These are phyloP conservation scores for Cryptosporidium andersoni DNA, from an alignment of 169 alveolate genomes.

Conservation along the genomic window DNA sequence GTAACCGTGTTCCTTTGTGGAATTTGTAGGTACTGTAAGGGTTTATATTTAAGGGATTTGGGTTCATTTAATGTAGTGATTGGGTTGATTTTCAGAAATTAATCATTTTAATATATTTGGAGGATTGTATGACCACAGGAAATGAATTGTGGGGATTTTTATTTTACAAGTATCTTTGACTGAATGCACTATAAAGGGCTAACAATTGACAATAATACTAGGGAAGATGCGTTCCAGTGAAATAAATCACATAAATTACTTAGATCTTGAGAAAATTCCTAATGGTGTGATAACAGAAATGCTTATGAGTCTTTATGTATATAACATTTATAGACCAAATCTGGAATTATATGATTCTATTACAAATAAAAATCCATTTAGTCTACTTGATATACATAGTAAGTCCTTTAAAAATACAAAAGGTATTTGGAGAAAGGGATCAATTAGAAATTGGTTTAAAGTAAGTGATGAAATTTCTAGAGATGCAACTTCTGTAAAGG, in stretches of 20 bases:
- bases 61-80: neutral
- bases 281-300: neutral
- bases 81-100: no score
- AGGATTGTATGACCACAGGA: no score
- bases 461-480: conserved; percentile 4
- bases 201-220: no score
- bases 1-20: no score
- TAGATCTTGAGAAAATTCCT: neutral
- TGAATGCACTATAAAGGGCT: no score
- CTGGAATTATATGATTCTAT: conserved; percentile 43
- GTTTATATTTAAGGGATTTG: neutral
- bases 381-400: conserved; percentile 37
- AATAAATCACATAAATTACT: no score
- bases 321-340: conserved; percentile 47
- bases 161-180: neutral
- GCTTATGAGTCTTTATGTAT: conserved; percentile 25
- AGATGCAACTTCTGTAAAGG: conserved; percentile 10
- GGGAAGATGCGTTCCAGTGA: no score
- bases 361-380: conserved; percentile 51
- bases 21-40: no score
- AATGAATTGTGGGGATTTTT: no score
- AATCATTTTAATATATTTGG: no score
- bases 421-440: conserved; percentile 57
- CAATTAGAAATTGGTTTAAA: conserved; percentile 48
- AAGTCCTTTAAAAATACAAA: conserved; percentile 61